Evolutionary conservation across 2,329 filamentous ascomycete genomes (phyloP).

Genomic region (Ceratocystis ficicola): DNA sequence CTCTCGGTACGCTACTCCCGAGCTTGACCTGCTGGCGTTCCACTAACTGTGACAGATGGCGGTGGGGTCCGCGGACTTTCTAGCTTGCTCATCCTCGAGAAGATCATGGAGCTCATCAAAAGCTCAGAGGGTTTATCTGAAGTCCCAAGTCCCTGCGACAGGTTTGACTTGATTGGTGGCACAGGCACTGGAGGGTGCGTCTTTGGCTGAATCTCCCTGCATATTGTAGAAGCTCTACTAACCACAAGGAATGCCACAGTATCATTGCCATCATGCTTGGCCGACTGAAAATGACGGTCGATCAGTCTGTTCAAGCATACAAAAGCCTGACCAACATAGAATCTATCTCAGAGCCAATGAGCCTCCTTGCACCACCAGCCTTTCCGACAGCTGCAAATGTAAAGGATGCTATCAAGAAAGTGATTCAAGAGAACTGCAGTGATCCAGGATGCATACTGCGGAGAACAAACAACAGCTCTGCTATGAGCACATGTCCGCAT

Average conservation of each 20-base stretch:
- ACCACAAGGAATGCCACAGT: neutral
- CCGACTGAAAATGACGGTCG: neutral
- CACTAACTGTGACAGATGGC: conserved; percentile 22
- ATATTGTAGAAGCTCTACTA: too few relatives aligned
- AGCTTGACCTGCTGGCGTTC: too few relatives aligned
- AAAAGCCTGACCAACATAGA: neutral
- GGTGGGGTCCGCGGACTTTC: conserved; percentile 27
- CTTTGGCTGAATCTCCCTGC: neutral
- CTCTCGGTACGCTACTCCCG: too few relatives aligned
- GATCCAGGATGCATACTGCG: neutral
- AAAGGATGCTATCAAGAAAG: neutral
- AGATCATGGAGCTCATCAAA: conserved; percentile 25
- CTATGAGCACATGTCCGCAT: neutral
- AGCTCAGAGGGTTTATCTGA: conserved; percentile 21
- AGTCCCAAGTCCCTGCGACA: conserved; percentile 26
- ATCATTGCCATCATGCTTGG: neutral
- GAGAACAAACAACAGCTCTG: neutral
- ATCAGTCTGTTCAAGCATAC: neutral
- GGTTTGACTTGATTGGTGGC: conserved; percentile 28
- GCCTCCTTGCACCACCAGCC: neutral
- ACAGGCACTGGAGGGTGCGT: conserved; percentile 28
- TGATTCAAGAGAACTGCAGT: neutral
- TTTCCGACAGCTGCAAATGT: neutral
- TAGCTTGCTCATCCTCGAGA: conserved; percentile 26
- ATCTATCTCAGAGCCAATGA: neutral